phyloP scores from a whole-genome alignment of 1,284 basidiomycete species.

The Fomitopsis betulina region DNA sequence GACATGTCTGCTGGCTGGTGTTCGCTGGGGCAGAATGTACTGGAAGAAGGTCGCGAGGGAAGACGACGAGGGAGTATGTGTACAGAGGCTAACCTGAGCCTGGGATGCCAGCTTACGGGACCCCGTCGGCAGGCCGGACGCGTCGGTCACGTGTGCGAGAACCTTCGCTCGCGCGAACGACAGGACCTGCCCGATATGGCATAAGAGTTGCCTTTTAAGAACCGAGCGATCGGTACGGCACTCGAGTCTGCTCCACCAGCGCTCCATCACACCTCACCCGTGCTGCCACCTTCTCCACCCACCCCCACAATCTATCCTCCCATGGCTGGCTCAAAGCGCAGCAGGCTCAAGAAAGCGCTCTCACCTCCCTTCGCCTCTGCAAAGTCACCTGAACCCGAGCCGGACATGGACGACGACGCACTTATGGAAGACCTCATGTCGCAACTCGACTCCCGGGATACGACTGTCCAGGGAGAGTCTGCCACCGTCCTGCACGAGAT shows the following conservation, averaged over 20 bases:
- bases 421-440: slow-evolving; percentile 70
- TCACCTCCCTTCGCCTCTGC: slow-evolving; percentile 17
- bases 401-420: slow-evolving; percentile 36
- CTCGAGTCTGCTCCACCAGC: background rate
- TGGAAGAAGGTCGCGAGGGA: background rate
- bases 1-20: slow-evolving; percentile 3
- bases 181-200: slow-evolving; percentile 2
- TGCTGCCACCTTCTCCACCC: background rate
- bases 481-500: slow-evolving; percentile 46
- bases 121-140: slow-evolving; percentile 1
- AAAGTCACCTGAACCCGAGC: slow-evolving; percentile 12
- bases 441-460: slow-evolving; percentile 63
- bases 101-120: slow-evolving; percentile 3
- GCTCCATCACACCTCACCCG: background rate
- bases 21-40: background rate
- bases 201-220: background rate
- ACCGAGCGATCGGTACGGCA: slow-evolving; percentile 1
- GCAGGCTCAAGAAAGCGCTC: slow-evolving; percentile 47
- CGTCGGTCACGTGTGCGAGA: slow-evolving; percentile 6
- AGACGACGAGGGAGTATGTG: background rate
- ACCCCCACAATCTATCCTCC: background rate
- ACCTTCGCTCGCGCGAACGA: background rate
- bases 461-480: slow-evolving; percentile 44
- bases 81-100: background rate
- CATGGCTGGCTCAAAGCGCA: slow-evolving; percentile 42